phyloP scores from a whole-genome alignment of 1,139 yeast genomes.

The Geotrichum histeridarum region DNA sequence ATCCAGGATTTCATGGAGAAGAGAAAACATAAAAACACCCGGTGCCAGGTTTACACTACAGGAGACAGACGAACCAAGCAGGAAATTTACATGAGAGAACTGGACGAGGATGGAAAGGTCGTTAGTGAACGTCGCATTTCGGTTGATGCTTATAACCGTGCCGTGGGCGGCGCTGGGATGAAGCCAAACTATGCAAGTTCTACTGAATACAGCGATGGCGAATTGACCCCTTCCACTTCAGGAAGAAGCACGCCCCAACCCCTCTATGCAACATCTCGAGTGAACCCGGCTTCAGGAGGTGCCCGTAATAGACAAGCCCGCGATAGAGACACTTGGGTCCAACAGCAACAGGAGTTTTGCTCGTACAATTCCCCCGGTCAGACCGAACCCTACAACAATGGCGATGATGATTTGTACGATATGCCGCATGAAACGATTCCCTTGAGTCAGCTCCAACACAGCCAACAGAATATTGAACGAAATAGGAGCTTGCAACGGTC shows the following conservation, averaged over 20 bases:
- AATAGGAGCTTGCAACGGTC: not conserved
- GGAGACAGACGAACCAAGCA: not conserved
- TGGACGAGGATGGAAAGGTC: conserved; percentile 1
- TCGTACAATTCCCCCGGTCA: not conserved
- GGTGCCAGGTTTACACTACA: not conserved
- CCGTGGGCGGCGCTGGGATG: not conserved
- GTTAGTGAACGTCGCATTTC: not conserved
- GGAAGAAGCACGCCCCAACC: not conserved
- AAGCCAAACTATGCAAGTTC: not conserved
- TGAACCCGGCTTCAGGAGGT: not conserved
- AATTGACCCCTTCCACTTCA: not conserved
- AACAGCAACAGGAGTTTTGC: not conserved
- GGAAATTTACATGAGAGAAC: conserved; percentile 1
- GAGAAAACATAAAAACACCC: conserved; percentile 15
- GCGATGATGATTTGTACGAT: conserved; percentile 4
- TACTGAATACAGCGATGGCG: not conserved
- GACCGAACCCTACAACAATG: not conserved
- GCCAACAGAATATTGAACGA: not conserved
- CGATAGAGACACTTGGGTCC: not conserved
- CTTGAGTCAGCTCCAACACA: not conserved
- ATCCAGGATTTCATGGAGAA: conserved; percentile 22
- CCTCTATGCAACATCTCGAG: not conserved
- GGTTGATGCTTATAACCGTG: not conserved
- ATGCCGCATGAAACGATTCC: conserved; percentile 3
- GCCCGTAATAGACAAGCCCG: not conserved